phyloP scores from a whole-genome alignment of 163 green algal genomes.

The Trebouxiophyceae sp. region DNA sequence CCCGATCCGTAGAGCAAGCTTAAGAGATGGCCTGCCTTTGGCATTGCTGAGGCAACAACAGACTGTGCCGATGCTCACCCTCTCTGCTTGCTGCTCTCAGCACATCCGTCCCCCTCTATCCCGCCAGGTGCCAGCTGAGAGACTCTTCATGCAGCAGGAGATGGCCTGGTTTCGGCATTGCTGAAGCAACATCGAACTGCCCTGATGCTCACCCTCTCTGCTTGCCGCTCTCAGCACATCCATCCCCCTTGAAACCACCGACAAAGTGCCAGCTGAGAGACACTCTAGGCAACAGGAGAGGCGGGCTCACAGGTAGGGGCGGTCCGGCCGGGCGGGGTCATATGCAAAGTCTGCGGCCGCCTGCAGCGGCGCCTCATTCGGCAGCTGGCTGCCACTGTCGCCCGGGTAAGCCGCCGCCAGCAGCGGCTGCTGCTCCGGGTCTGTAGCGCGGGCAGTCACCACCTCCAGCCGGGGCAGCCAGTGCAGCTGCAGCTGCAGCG shows the following conservation, averaged over 20 bases:
- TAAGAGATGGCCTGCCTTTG: neutral
- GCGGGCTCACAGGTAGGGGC: neutral
- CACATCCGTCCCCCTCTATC: too few relatives aligned
- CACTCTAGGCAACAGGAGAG: too few relatives aligned
- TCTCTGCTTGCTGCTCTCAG: neutral
- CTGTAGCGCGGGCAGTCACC: neutral
- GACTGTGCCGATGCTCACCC: neutral
- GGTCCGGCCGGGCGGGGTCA: too few relatives aligned
- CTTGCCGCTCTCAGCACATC: neutral
- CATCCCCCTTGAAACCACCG: too few relatives aligned
- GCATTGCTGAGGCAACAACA: neutral
- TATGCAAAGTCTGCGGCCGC: neutral
- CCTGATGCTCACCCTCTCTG: neutral
- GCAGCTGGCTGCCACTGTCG: too few relatives aligned
- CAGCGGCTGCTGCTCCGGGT: neutral
- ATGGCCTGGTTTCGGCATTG: neutral
- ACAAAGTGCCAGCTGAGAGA: too few relatives aligned
- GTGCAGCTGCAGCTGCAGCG: constrained; percentile 28
- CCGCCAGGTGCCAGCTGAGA: too few relatives aligned
- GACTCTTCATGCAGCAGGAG: too few relatives aligned
- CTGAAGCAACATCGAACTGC: neutral
- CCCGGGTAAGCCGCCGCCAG: too few relatives aligned
- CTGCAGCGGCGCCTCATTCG: neutral
- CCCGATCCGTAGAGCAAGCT: too few relatives aligned
- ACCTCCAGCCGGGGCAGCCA: neutral